These are phyloP conservation scores for Helianthus tuberosus DNA, from an alignment of 129 eudicot species.

Conservation along the genomic window DNA sequence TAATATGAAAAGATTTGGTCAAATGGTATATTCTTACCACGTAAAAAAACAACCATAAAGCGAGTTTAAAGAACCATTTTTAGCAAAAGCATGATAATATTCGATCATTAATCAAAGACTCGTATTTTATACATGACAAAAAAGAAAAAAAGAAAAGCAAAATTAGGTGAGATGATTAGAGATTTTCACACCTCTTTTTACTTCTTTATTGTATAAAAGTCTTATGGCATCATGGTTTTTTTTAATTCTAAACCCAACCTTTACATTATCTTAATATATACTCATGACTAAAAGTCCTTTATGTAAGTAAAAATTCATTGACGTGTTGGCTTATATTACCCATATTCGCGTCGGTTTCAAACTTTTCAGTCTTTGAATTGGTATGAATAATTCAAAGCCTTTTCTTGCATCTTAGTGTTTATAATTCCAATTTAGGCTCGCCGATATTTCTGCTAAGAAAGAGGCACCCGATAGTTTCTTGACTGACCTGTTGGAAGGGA, in stretches of 20 bases:
- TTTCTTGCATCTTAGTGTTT: too few relatives aligned
- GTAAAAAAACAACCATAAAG: too few relatives aligned
- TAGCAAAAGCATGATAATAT: background rate
- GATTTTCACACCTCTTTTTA: background rate
- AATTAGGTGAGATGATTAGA: background rate
- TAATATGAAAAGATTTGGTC: too few relatives aligned
- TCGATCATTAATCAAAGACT: background rate
- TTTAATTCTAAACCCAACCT: background rate
- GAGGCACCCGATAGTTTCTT: too few relatives aligned
- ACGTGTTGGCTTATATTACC: background rate
- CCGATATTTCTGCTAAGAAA: too few relatives aligned
- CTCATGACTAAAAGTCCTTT: background rate
- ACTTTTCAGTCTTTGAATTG: background rate
- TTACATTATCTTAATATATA: slow-evolving; percentile 1
- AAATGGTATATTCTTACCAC: too few relatives aligned
- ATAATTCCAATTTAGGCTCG: too few relatives aligned
- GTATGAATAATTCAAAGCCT: background rate
- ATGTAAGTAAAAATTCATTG: background rate
- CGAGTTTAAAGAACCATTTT: background rate
- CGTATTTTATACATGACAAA: background rate
- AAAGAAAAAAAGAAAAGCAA: background rate
- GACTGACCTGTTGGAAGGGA: too few relatives aligned
- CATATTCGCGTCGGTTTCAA: background rate
- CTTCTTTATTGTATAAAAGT: background rate
- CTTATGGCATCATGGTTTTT: background rate